Conservation (phyloP, 2,329 filamentous ascomycete genomes). For the Fusarium denticulatum region DNA sequence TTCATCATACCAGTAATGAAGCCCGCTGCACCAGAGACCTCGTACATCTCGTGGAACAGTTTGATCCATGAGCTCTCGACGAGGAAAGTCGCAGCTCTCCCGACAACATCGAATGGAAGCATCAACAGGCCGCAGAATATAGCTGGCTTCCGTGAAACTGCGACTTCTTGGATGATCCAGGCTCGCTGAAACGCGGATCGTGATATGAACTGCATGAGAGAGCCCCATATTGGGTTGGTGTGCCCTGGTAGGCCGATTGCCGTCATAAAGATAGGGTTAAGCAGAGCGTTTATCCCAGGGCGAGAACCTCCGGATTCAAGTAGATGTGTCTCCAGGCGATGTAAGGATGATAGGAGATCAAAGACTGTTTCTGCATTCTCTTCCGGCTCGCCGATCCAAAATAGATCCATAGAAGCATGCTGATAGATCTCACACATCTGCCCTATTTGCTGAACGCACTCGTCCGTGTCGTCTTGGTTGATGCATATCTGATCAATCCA, state of each 20-base stretch:
- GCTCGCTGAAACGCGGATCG: background rate
- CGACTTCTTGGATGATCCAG: background rate
- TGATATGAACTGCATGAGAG: background rate
- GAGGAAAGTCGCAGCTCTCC: background rate
- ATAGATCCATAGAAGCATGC: background rate
- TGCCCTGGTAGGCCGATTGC: background rate
- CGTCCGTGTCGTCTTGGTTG: background rate
- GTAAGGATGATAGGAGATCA: background rate
- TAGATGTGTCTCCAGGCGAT: background rate
- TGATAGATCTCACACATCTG: background rate
- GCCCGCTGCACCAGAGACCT: fast-evolving
- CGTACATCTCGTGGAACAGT: background rate
- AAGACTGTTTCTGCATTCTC: background rate
- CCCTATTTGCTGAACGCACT: background rate
- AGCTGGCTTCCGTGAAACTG: background rate
- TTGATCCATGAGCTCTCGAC: background rate
- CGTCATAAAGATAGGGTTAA: background rate
- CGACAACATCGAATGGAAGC: background rate
- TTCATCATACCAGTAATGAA: background rate
- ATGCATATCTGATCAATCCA: background rate
- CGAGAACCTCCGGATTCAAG: background rate
- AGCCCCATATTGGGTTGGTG: background rate
- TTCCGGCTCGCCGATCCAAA: background rate
- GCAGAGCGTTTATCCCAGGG: background rate
- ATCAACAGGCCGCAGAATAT: background rate